Evolutionary conservation across 371 early-diverging fungal species (phyloP), one percentile per base, ranked within the genome.

Genomic region (Haplosporangium sp.): DNA sequence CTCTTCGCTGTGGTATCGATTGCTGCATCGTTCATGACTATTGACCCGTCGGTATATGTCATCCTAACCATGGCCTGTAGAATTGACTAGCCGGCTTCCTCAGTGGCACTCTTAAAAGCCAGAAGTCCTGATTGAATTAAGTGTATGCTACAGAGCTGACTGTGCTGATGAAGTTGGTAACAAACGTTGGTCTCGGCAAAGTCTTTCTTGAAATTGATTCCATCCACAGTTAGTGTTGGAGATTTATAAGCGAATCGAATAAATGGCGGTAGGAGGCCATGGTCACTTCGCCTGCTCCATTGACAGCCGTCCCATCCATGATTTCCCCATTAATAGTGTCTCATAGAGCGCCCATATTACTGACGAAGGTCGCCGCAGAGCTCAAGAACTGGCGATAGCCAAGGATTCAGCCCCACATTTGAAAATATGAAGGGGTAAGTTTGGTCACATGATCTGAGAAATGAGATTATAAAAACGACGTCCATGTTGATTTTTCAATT

Each of bases 1-100:
- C 94, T 84, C 63, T 91, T 88, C 4, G 87, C 92, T 7, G 93
- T 90, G 0, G 93, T 93, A 64, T 92, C 91, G 5, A 87, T 87
- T 1, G 92, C 92, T 7, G 94, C 90, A 56, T 89, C 90, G 56
- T 89, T 91, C 67, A 94, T 88, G 10, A 86, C 76, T 11, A 29
- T 83, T 75, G 68, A 93, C 88, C 95, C 95, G 94, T 55, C 87
- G 91, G 42, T 85, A 81, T 93, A 95, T 93, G 46, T 94, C 92
- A 6, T 89, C 86, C 20, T 82, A 65, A 43, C 87, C 16, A 87
- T 76, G 5, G 89, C 93, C 80, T 94, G 94, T 41, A 94, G 84
- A 48, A 93, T 63, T 47, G 89, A 91, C 81, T 94, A 92, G 0
- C 90, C 92, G 11, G 94, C 95, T 83, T 95, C 94, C 66, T 94